phyloP scores from a whole-genome alignment of 2,329 filamentous ascomycete species.

The Trichoderma koningiopsis region DNA sequence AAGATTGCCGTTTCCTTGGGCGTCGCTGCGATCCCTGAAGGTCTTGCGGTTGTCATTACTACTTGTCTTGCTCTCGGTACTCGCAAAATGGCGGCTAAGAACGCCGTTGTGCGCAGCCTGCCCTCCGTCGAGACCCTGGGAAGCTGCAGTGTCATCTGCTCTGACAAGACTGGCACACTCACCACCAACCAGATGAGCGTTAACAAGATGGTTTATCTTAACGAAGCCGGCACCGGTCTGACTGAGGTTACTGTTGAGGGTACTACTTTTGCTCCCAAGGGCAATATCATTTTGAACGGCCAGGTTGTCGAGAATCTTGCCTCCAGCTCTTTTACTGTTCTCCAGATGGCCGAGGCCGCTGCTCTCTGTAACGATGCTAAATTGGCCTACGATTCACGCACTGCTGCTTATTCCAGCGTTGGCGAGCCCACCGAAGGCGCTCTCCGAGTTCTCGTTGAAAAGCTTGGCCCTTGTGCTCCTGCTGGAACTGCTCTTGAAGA shows the following conservation, averaged over 20 bases:
- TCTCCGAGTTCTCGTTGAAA: conserved; percentile 86
- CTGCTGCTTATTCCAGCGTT: conserved; percentile 74
- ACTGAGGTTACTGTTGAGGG: conserved; percentile 90
- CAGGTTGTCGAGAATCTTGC: conserved; percentile 69
- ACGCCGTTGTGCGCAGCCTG: conserved; percentile 92
- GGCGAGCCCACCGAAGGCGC: conserved; percentile 96
- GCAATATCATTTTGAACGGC: conserved; percentile 69
- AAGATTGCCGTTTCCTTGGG: conserved; percentile 99
- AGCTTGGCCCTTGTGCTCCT: conserved; percentile 81
- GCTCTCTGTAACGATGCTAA: conserved; percentile 87
- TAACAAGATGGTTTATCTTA: conserved; percentile 85
- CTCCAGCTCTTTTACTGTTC: conserved; percentile 72
- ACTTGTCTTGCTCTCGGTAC: conserved; percentile 95
- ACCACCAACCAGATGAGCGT: conserved; percentile 99
- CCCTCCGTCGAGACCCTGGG: conserved; percentile 97
- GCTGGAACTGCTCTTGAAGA: conserved; percentile 56
- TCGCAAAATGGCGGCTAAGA: conserved; percentile 98
- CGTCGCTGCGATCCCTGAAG: conserved; percentile 96
- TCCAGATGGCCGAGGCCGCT: conserved; percentile 72
- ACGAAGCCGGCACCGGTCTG: conserved; percentile 69
- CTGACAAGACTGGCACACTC: conserved; percentile 96
- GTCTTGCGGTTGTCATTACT: conserved; percentile 97
- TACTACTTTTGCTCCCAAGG: conserved; percentile 86
- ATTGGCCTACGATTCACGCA: conserved; percentile 78
- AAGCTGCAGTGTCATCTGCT: conserved; percentile 99